These are phyloP conservation scores for Incumbomyces lentus DNA, from an alignment of 2,329 filamentous ascomycete species.

Conservation along the genomic window DNA sequence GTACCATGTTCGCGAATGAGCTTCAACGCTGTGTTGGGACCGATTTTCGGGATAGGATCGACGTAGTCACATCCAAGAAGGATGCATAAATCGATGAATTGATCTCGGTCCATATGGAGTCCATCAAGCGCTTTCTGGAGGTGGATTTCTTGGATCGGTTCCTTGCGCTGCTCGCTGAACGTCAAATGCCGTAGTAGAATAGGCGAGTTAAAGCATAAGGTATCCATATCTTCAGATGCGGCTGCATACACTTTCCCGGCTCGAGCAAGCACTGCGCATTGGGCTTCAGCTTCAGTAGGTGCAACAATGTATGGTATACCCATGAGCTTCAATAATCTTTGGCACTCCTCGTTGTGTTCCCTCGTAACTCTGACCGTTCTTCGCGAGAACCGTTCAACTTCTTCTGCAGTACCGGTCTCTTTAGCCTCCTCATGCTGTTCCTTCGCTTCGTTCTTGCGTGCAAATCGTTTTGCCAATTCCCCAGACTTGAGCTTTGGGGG, in stretches of 20 bases:
- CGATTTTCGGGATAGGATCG: constrained; percentile 89
- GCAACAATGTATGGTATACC: constrained; percentile 91
- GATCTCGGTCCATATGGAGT: constrained; percentile 60
- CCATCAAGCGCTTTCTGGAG: constrained; percentile 79
- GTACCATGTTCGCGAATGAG: constrained; percentile 85
- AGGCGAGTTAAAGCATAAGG: constrained; percentile 85
- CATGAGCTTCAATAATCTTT: constrained; percentile 84
- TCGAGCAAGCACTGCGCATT: constrained; percentile 78
- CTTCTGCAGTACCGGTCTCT: constrained; percentile 90
- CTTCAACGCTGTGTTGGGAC: constrained; percentile 82
- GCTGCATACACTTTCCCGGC: constrained; percentile 95
- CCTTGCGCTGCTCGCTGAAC: constrained; percentile 93
- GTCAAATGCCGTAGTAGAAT: constrained; percentile 87
- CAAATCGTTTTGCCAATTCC: constrained; percentile 89
- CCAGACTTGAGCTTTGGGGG: constrained; percentile 96
- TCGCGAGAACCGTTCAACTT: constrained; percentile 95
- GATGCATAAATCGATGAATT: constrained; percentile 98
- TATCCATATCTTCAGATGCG: constrained; percentile 98
- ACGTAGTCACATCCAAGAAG: constrained; percentile 96
- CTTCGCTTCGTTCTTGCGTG: constrained; percentile 84
- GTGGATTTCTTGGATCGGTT: constrained; percentile 92
- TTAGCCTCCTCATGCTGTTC: constrained; percentile 90
- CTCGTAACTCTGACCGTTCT: constrained; percentile 88
- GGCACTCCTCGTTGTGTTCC: constrained; percentile 94
- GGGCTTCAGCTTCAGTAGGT: constrained; percentile 92